These are phyloP conservation scores for Melastoma candidum DNA, from an alignment of 441 rosid genomes.

Conservation along the genomic window DNA sequence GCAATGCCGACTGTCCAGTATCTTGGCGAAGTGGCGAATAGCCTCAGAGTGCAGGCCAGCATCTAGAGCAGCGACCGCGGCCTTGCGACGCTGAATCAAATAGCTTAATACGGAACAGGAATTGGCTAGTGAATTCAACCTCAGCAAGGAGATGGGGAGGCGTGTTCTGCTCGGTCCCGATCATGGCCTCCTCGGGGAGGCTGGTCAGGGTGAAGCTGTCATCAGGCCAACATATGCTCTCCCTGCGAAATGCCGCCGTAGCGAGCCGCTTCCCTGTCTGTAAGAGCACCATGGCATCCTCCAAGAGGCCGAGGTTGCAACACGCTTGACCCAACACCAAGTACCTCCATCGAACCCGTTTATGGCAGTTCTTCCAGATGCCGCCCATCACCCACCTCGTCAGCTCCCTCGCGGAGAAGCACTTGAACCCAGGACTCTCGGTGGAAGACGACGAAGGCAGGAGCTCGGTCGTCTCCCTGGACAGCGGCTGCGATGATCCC, in stretches of 20 bases:
- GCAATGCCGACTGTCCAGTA: constrained; percentile 10
- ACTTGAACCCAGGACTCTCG: constrained; percentile 3
- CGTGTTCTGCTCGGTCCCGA: no score
- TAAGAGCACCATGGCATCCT: constrained; percentile 91
- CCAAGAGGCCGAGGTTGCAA: constrained; percentile 85
- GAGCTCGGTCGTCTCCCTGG: constrained; percentile 3
- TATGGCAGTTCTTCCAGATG: constrained; percentile 3
- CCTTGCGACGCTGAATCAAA: constrained; percentile 6
- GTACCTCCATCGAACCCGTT: constrained; percentile 22
- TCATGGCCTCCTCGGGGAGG: constrained; percentile 4
- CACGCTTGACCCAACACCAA: constrained; percentile 87
- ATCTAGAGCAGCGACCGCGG: constrained; percentile 13
- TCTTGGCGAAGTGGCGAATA: constrained; percentile 17
- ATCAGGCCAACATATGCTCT: constrained; percentile 76
- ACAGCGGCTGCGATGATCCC: constrained; percentile 4
- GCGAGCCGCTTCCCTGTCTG: constrained; percentile 91
- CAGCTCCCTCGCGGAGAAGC: constrained; percentile 6
- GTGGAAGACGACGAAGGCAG: constrained; percentile 1
- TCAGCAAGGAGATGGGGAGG: no score
- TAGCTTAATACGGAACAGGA: no score
- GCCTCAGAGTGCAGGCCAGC: constrained; percentile 15
- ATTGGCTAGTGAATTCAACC: no score
- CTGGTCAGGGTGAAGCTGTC: constrained; percentile 70
- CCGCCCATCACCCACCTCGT: constrained; percentile 8
- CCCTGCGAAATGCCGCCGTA: constrained; percentile 79